Evolutionary conservation across 140 eudicot genomes (phyloP).

Genomic region (Anethum foeniculum): DNA sequence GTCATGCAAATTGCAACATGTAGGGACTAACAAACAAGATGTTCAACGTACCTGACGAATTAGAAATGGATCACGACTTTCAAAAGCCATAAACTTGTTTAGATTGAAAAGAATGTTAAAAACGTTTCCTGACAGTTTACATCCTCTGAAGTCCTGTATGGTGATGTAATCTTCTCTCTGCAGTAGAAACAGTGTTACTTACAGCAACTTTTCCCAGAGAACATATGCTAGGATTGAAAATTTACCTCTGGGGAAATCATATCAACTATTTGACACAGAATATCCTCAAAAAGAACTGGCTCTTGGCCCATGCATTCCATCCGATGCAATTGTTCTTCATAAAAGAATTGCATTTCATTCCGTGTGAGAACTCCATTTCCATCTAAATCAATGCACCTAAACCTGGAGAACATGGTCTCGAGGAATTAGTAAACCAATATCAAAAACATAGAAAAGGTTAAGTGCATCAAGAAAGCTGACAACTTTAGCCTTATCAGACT

Average conservation of each 20-base stretch:
- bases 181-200: slow-evolving; percentile 10
- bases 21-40: slow-evolving; percentile 5
- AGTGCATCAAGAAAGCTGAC: background rate
- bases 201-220: background rate
- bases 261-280: slow-evolving; percentile 91
- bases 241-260: slow-evolving; percentile 91
- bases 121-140: slow-evolving; percentile 80
- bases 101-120: slow-evolving; percentile 90
- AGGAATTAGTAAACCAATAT: background rate
- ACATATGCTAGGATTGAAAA: background rate
- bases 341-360: slow-evolving; percentile 90
- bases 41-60: slow-evolving; percentile 71
- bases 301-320: slow-evolving; percentile 99
- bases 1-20: background rate
- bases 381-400: slow-evolving; percentile 93
- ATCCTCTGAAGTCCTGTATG: slow-evolving; percentile 63
- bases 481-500: background rate
- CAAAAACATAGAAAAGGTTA: background rate
- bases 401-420: slow-evolving; percentile 34
- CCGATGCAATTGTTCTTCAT: slow-evolving; percentile 95
- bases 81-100: slow-evolving; percentile 92
- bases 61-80: slow-evolving; percentile 93
- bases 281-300: slow-evolving; percentile 90
- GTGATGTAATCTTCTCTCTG: slow-evolving; percentile 80
- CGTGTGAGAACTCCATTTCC: slow-evolving; percentile 77